Base-by-base conservation (phyloP, 345 rosid species). In the Schrenkiella parvula region DNA sequence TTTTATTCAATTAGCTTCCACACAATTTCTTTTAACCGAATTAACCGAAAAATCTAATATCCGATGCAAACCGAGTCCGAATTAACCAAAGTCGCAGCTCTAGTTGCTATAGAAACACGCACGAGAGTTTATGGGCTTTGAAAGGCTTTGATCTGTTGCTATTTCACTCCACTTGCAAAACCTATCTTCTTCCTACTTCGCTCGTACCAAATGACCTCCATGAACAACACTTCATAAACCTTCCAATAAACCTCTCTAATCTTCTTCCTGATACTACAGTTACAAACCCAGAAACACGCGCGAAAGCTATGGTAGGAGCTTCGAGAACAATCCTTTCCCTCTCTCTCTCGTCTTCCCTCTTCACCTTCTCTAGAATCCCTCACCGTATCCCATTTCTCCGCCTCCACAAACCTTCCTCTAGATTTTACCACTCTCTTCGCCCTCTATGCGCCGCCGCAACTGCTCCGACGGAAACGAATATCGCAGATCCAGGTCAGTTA, bases 231-330 rank as follows among this genome's bases (percentile, higher is more conserved):
- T 38, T 51, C 69, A 31, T 60, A 75, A 73, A 75, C 73, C 69
- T 75, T 19, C 25, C 39, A 9, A 8, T 41, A 68, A 75, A 34
- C 63, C 58, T 64, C 71, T 34, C 50, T 43, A 17, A 10, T 34
- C 44, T 3, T 39, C 62, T 13, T 26, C 32, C 10, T 57, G n/a
- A 18, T 18, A n/a, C 2, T 3, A 26, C 8, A 51, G 32, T 11
- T 9, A 41, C 7, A 35, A 32, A 12, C 44, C 15, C 1, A 15
- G 23, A 31, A 25, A 69, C 44, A 64, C 71, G 68, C 81, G 65
- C 64, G 13, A 77, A 73, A 73, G 81, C 83, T 73, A 83, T 88
- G 89, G 78, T 63, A 77, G 82, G 86, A 73, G 76, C 84, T 31
- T 76, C 88, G 21, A 80, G 85, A 80, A 78, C 87, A 15, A 74